Conservation (phyloP, 169 alveolate genomes). For the Plasmodium adleri region DNA sequence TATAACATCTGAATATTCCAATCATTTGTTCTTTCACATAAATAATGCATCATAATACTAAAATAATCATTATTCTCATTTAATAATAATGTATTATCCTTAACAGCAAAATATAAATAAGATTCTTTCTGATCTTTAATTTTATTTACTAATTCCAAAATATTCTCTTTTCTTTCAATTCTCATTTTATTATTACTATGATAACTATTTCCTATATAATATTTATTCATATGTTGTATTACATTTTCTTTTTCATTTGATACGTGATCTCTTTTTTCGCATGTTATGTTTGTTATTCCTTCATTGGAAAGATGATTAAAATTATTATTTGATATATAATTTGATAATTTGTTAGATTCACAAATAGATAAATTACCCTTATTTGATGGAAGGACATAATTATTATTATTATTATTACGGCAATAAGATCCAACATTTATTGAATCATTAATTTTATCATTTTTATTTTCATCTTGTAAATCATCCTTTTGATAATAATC, state of each 20-base stretch:
- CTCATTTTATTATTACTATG: too few relatives aligned
- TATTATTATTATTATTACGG: not conserved
- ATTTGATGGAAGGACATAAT: not conserved
- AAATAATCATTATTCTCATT: slow-evolving; percentile 64
- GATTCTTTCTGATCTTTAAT: slow-evolving; percentile 68
- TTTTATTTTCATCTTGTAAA: not conserved
- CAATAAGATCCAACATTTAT: not conserved
- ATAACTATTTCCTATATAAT: not conserved
- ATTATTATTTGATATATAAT: not conserved
- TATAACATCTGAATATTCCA: slow-evolving; percentile 22
- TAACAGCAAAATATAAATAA: slow-evolving; percentile 54
- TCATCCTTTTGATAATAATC: too few relatives aligned
- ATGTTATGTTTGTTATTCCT: not conserved
- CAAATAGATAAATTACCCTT: not conserved
- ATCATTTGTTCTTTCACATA: slow-evolving; percentile 22
- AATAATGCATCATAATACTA: slow-evolving; percentile 74
- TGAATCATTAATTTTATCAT: not conserved
- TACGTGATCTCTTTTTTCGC: not conserved
- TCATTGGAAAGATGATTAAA: not conserved
- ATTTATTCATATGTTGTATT: not conserved
- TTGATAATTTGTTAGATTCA: too few relatives aligned
- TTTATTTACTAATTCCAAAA: slow-evolving; percentile 10
- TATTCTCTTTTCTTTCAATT: slow-evolving; percentile 5
- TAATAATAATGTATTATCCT: slow-evolving; percentile 28
- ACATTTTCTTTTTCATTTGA: not conserved